Evolutionary conservation across 495 filamentous ascomycete species (phyloP).

Genomic region (Schizothecium vesticola): DNA sequence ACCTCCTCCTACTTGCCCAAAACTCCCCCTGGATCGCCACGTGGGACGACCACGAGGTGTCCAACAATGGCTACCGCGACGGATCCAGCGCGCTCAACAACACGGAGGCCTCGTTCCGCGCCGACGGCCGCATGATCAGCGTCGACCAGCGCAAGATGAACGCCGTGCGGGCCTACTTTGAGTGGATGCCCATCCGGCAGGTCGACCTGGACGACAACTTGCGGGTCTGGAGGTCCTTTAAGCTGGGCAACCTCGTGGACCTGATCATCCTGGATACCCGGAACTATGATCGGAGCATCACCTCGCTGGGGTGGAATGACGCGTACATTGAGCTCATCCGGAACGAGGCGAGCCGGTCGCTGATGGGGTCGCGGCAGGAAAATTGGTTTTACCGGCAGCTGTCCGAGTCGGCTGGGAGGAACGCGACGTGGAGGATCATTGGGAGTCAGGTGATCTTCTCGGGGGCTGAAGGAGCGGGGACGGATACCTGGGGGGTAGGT

Average conservation of each 20-base stretch:
- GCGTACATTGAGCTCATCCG: slow-evolving; percentile 53
- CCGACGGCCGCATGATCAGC: slow-evolving; percentile 53
- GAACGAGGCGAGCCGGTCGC: slow-evolving; percentile 51
- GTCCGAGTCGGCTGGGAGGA: slow-evolving; percentile 44
- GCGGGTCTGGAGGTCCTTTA: slow-evolving; percentile 62
- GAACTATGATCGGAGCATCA: slow-evolving; percentile 58
- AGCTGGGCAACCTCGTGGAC: slow-evolving; percentile 59
- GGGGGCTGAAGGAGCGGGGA: no score
- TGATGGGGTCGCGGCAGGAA: slow-evolving; percentile 64
- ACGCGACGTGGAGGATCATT: slow-evolving; percentile 59
- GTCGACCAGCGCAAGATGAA: slow-evolving; percentile 60
- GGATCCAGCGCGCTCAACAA: slow-evolving; percentile 53
- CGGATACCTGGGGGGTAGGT: no score
- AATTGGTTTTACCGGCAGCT: slow-evolving; percentile 61
- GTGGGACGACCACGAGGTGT: slow-evolving; percentile 68
- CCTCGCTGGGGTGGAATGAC: slow-evolving; percentile 46
- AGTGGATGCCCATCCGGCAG: slow-evolving; percentile 61
- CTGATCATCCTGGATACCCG: slow-evolving; percentile 66
- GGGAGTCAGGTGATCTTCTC: slow-evolving; percentile 64
- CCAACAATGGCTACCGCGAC: slow-evolving; percentile 57
- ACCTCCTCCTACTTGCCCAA: slow-evolving; percentile 52
- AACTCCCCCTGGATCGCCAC: slow-evolving; percentile 63
- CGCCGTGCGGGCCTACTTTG: slow-evolving; percentile 65
- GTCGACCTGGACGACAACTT: slow-evolving; percentile 66
- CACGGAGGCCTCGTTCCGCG: slow-evolving; percentile 55